These are phyloP conservation scores for Pestalotiopsis sp. DNA, from an alignment of 2,329 filamentous ascomycete species.

Conservation along the genomic window DNA sequence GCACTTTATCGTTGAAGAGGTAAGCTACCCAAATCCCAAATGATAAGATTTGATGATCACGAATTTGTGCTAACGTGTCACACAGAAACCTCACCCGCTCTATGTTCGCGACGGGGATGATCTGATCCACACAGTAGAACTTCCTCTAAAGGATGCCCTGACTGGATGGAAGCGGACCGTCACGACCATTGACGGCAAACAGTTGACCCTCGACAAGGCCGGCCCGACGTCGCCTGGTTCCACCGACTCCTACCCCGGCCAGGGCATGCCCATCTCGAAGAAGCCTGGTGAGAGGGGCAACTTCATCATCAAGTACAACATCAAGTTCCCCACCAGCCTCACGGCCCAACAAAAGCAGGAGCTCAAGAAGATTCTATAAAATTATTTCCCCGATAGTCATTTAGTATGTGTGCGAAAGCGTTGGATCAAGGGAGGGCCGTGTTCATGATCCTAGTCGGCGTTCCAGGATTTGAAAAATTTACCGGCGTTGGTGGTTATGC, in stretches of 20 bases:
- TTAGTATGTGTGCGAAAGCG: not conserved
- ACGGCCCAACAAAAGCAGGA: conserved; percentile 78
- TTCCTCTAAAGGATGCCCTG: conserved; percentile 89
- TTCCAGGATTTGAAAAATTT: not conserved
- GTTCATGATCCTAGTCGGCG: not conserved
- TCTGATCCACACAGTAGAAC: conserved; percentile 74
- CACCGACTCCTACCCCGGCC: conserved; percentile 76
- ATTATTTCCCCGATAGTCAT: not conserved
- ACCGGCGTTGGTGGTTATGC: not conserved
- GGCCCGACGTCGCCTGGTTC: conserved; percentile 86
- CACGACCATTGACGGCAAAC: conserved; percentile 88
- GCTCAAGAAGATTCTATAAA: conserved; percentile 74
- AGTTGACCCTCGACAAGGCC: conserved; percentile 74
- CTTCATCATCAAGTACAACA: conserved; percentile 86
- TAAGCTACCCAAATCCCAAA: conserved; percentile 47
- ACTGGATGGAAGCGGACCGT: conserved; percentile 94
- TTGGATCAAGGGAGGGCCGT: not conserved
- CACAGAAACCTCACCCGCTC: conserved; percentile 80
- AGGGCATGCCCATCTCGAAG: conserved; percentile 96
- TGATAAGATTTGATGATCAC: too few relatives aligned
- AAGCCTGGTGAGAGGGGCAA: conserved; percentile 83
- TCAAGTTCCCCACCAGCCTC: conserved; percentile 84
- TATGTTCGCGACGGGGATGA: conserved; percentile 90
- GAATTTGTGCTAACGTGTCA: conserved; percentile 38
- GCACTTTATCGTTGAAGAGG: conserved; percentile 93